Percentiles rank a stretch among this genome's conserved stretches.
Conservation (phyloP, 345 rosid species). For the Populus nigra region DNA sequence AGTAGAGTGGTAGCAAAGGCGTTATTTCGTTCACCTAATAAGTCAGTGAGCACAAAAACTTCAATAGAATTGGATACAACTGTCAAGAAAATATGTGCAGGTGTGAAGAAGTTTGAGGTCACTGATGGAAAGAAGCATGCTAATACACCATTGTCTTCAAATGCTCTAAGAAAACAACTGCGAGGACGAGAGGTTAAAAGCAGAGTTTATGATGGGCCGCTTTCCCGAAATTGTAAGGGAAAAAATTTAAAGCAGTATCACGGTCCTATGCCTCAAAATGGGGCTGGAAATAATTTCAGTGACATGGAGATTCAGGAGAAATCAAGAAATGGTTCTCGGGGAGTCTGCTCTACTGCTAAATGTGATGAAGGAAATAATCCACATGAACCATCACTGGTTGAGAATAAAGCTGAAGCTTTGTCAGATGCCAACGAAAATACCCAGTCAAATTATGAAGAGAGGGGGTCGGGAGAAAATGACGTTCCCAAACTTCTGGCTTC, state of each 20-base stretch:
- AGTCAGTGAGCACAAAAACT: constrained; percentile 49
- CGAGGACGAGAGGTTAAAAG: constrained; percentile 80
- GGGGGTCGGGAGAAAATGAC: not conserved
- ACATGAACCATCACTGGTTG: constrained; percentile 8
- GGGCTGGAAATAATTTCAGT: constrained; percentile 29
- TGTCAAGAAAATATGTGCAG: constrained; percentile 48
- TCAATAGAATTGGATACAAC: constrained; percentile 50
- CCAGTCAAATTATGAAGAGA: constrained; percentile 1
- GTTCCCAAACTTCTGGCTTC: constrained; percentile 2
- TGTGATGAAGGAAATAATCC: constrained; percentile 13
- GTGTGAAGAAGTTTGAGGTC: constrained; percentile 70
- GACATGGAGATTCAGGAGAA: constrained; percentile 41
- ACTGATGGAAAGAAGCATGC: constrained; percentile 38
- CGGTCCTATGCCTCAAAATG: constrained; percentile 20
- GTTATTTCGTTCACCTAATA: constrained; percentile 83
- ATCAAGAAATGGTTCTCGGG: constrained; percentile 21
- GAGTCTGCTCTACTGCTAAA: constrained; percentile 13
- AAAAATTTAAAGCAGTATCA: constrained; percentile 11
- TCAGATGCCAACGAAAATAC: constrained; percentile 12
- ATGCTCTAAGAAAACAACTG: constrained; percentile 41
- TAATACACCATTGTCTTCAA: constrained; percentile 29
- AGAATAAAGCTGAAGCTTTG: constrained; percentile 23
- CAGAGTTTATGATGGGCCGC: constrained; percentile 71
- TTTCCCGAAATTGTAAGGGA: constrained; percentile 32
- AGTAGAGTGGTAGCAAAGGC: constrained; percentile 54